Evolutionary conservation across 306 rosid genomes (phyloP).

Genomic region (Malus orientalis): DNA sequence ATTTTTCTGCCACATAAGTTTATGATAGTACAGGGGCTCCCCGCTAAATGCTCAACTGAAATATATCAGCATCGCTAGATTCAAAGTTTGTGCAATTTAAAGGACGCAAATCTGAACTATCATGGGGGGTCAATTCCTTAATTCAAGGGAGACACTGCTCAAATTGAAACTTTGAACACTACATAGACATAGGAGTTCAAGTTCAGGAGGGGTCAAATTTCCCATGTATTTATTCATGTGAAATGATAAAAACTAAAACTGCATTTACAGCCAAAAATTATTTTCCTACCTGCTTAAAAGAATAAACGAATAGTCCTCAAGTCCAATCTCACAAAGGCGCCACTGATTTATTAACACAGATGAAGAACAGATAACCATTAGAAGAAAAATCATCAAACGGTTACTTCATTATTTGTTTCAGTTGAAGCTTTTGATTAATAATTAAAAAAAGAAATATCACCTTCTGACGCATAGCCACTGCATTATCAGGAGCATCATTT

Average conservation of each 20-base stretch:
- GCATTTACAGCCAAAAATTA: constrained; percentile 6
- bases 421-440: constrained; percentile 12
- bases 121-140: too few relatives aligned
- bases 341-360: constrained; percentile 49
- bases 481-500: constrained; percentile 95
- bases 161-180: not conserved
- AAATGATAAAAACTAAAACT: not conserved
- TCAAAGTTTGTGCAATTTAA: too few relatives aligned
- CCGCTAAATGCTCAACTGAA: not conserved
- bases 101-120: too few relatives aligned
- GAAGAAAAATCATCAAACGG: constrained; percentile 7
- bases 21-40: not conserved
- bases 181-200: not conserved
- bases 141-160: not conserved
- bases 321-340: constrained; percentile 98
- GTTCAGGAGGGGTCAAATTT: not conserved
- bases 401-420: constrained; percentile 11
- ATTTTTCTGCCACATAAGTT: not conserved
- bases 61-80: too few relatives aligned
- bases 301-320: constrained; percentile 92
- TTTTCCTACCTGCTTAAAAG: constrained; percentile 74
- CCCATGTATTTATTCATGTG: not conserved
- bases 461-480: constrained; percentile 97
- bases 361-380: constrained; percentile 14
- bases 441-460: constrained; percentile 31